Conservation (phyloP, 345 rosid genomes). For the Brassica incana region DNA sequence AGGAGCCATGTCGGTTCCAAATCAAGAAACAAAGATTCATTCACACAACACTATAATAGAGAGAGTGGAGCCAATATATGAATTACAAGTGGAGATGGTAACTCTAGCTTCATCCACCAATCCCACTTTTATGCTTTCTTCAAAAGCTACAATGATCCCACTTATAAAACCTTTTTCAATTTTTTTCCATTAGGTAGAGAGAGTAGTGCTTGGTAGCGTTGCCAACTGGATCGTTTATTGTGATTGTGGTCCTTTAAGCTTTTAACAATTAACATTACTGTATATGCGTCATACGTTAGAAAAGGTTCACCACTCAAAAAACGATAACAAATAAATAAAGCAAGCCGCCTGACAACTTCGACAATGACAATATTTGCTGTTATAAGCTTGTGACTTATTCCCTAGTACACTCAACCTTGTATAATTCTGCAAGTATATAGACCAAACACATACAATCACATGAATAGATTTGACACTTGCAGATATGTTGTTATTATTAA, state of each 20-base stretch:
- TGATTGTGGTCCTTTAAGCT: slow-evolving; percentile 31
- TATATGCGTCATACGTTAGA: neutral
- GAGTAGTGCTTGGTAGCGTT: slow-evolving; percentile 32
- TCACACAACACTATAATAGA: slow-evolving; percentile 8
- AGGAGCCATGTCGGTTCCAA: slow-evolving; percentile 74
- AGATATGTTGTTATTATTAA: slow-evolving; percentile 20
- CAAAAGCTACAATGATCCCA: slow-evolving; percentile 37
- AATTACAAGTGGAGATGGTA: neutral
- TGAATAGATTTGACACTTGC: slow-evolving; percentile 21
- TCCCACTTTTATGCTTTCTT: slow-evolving; percentile 53
- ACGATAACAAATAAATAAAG: neutral
- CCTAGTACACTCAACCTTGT: slow-evolving; percentile 20
- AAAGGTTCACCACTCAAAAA: slow-evolving; percentile 23
- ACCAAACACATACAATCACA: slow-evolving; percentile 24
- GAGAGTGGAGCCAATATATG: too few relatives aligned
- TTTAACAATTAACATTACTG: neutral
- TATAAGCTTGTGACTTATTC: slow-evolving; percentile 35
- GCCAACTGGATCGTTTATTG: slow-evolving; percentile 21
- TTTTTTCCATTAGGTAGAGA: slow-evolving; percentile 8
- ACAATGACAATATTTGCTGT: slow-evolving; percentile 33
- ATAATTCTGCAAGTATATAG: slow-evolving; percentile 21
- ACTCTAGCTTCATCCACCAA: slow-evolving; percentile 50
- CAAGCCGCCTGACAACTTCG: slow-evolving; percentile 26
- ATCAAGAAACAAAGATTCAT: slow-evolving; percentile 46
- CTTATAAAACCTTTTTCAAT: slow-evolving; percentile 1